Evolutionary conservation across 768 basidiomycete genomes (phyloP).

Genomic region (Suillus tomentosus): DNA sequence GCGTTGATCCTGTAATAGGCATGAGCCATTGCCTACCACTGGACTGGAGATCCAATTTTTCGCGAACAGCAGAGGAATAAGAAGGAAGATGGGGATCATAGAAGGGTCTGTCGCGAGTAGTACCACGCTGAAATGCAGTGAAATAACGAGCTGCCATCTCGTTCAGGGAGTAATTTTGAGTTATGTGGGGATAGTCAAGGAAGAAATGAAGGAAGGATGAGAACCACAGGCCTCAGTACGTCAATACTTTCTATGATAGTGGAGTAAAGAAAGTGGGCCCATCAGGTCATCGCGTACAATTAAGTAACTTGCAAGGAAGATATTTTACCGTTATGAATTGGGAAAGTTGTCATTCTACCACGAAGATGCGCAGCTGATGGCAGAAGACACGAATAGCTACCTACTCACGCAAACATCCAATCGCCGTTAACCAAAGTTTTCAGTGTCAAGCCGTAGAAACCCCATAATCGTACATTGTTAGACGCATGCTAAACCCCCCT

Average conservation of each 20-base stretch:
- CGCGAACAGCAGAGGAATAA: conserved; percentile 38
- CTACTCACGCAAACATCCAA: neutral
- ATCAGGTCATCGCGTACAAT: conserved; percentile 5
- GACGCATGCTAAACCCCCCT: neutral
- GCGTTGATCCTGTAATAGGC: conserved; percentile 56
- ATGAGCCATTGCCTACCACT: conserved; percentile 48
- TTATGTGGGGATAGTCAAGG: neutral
- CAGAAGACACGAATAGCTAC: too few species aligned
- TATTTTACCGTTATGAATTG: neutral
- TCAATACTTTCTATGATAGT: neutral
- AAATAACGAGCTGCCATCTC: conserved; percentile 11
- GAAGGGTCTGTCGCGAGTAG: conserved; percentile 7
- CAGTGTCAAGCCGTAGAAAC: neutral
- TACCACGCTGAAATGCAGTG: conserved; percentile 15
- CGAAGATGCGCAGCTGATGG: neutral
- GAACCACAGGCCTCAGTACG: conserved; percentile 2
- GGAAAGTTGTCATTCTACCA: neutral
- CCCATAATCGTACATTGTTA: conserved; percentile 1
- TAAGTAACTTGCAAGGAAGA: conserved; percentile 8
- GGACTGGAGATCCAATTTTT: conserved; percentile 38
- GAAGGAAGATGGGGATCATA: conserved; percentile 10
- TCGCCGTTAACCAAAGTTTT: neutral
- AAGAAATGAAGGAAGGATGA: conserved; percentile 9
- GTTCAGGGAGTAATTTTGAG: neutral
- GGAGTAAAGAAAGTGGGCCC: conserved; percentile 7